Percentiles rank a stretch among this genome's conserved stretches.
Conservation (phyloP, 805 yeast species). For the Millerago galiae region DNA sequence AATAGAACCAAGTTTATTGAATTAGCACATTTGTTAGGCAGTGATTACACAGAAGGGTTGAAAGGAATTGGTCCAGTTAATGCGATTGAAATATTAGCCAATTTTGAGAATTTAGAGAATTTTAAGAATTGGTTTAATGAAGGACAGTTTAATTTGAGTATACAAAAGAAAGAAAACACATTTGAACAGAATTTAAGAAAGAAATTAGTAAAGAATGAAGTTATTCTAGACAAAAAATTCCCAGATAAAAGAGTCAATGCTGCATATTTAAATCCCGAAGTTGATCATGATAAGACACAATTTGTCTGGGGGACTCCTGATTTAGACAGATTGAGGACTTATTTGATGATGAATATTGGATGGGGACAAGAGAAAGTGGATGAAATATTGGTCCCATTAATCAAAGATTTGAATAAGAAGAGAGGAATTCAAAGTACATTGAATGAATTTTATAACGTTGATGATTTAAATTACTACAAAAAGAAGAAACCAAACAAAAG, state of each 20-base stretch:
- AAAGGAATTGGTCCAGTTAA: slow-evolving; percentile 92
- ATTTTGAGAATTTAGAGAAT: slow-evolving; percentile 47
- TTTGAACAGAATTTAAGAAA: slow-evolving; percentile 54
- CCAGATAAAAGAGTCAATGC: slow-evolving; percentile 65
- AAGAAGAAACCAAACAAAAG: slow-evolving; percentile 46
- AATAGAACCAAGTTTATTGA: slow-evolving; percentile 61
- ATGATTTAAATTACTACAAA: slow-evolving; percentile 31
- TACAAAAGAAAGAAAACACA: slow-evolving; percentile 35
- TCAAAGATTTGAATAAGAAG: slow-evolving; percentile 67
- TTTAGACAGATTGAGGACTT: slow-evolving; percentile 68
- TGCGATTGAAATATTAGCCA: slow-evolving; percentile 85
- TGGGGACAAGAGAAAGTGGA: slow-evolving; percentile 78
- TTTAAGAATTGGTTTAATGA: slow-evolving; percentile 36
- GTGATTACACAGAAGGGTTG: slow-evolving; percentile 92
- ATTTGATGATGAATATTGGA: slow-evolving; percentile 61
- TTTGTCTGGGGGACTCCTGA: slow-evolving; percentile 92
- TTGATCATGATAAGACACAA: slow-evolving; percentile 69
- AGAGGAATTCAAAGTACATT: slow-evolving; percentile 52
- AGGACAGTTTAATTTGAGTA: slow-evolving; percentile 35
- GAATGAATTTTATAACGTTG: slow-evolving; percentile 64
- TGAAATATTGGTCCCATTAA: slow-evolving; percentile 79
- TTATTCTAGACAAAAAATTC: slow-evolving; percentile 53
- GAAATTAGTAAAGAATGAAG: slow-evolving; percentile 45
- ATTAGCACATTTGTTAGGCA: slow-evolving; percentile 79
- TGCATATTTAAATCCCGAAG: slow-evolving; percentile 77